Conservation (phyloP, 768 basidiomycete genomes). For the Boletus pseudopeckii region DNA sequence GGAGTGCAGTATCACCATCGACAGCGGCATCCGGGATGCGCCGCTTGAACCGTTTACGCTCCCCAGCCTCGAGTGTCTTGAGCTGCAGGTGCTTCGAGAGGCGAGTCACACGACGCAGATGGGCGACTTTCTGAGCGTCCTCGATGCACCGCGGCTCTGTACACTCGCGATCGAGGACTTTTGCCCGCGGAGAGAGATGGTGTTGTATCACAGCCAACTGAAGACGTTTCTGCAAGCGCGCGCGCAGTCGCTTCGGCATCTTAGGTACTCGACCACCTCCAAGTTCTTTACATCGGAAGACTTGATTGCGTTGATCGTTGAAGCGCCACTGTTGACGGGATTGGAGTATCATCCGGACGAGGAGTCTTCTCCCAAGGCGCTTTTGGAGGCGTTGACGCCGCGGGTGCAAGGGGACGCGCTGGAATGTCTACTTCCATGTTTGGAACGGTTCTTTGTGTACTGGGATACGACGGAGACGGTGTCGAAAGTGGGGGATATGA, state of each 20-base stretch:
- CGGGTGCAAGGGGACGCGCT: conserved; percentile 1
- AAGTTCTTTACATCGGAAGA: conserved; percentile 16
- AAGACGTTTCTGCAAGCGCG: conserved; percentile 16
- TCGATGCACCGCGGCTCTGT: conserved; percentile 17
- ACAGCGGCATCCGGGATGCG: background rate
- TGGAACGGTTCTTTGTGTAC: conserved; percentile 20
- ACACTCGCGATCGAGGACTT: conserved; percentile 18
- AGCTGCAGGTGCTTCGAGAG: conserved; percentile 14
- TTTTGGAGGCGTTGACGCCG: conserved; percentile 25
- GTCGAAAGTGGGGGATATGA: conserved; percentile 23
- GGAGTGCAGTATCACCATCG: conserved; percentile 20
- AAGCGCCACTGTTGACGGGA: conserved; percentile 19
- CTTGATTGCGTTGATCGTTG: conserved; percentile 13
- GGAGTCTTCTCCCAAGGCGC: conserved; percentile 13
- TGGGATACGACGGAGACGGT: conserved; percentile 28
- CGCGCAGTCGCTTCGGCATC: conserved; percentile 5
- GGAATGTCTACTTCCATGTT: conserved; percentile 16
- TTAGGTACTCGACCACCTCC: conserved; percentile 20
- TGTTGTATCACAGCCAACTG: conserved; percentile 14
- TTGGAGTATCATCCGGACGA: conserved; percentile 25
- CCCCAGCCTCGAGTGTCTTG: conserved; percentile 16
- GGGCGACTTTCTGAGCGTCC: conserved; percentile 12
- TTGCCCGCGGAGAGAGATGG: conserved; percentile 10
- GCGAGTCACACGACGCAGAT: conserved; percentile 18
- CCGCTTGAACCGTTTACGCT: conserved; percentile 14